These are phyloP conservation scores for Jackrogersella minutella DNA, from an alignment of 495 filamentous ascomycete species.

Conservation along the genomic window DNA sequence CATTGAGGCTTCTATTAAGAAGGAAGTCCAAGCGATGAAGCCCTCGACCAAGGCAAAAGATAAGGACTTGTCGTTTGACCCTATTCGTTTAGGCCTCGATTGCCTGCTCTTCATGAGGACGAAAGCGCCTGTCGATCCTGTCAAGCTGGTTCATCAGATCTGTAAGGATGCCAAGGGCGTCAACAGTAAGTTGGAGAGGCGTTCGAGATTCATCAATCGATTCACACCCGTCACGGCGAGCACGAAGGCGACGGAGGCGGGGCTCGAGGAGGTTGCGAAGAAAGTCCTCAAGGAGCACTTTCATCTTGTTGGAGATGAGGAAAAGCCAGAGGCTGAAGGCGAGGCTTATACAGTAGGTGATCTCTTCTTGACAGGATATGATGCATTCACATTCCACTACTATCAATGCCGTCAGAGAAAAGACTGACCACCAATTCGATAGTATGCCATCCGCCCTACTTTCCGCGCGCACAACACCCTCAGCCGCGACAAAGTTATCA, in stretches of 20 bases:
- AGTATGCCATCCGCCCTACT: constrained; percentile 92
- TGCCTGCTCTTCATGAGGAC: constrained; percentile 79
- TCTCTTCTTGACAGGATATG: not conserved
- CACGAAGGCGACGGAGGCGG: constrained; percentile 79
- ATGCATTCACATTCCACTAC: not conserved
- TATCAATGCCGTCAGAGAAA: not conserved
- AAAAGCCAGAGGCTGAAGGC: constrained; percentile 15
- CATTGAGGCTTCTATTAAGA: constrained; percentile 83
- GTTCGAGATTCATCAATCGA: constrained; percentile 79
- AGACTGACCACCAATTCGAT: not conserved
- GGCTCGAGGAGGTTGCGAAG: constrained; percentile 73
- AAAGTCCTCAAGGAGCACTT: constrained; percentile 78
- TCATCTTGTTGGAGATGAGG: constrained; percentile 54
- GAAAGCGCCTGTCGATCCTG: constrained; percentile 76
- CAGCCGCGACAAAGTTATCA: constrained; percentile 78
- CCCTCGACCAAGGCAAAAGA: constrained; percentile 54
- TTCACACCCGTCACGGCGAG: constrained; percentile 81
- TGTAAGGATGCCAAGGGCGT: constrained; percentile 68
- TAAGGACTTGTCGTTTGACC: constrained; percentile 58
- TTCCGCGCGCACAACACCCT: constrained; percentile 80
- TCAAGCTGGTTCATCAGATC: constrained; percentile 77
- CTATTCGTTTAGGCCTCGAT: constrained; percentile 75
- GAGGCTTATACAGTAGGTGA: constrained; percentile 34
- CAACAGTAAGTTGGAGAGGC: constrained; percentile 59
- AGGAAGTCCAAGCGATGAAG: constrained; percentile 74